These are phyloP conservation scores for Balamuthia mandrillaris DNA, from an alignment of 208 protist genomes.

Conservation along the genomic window DNA sequence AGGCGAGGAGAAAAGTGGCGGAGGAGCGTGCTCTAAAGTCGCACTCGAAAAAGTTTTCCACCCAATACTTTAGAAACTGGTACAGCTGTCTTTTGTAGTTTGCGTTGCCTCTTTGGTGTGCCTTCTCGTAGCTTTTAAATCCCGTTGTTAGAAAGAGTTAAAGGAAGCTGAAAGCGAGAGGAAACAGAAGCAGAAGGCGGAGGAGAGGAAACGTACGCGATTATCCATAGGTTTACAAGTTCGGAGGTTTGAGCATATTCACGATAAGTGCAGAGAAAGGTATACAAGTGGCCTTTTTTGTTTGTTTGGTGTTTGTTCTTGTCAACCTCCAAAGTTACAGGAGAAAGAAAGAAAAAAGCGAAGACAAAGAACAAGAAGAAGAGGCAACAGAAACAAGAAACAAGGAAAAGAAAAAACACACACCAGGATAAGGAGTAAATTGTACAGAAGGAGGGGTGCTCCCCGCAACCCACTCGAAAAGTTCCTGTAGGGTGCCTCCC, in stretches of 20 bases:
- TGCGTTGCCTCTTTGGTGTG: too few relatives aligned
- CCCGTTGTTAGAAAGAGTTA: too few relatives aligned
- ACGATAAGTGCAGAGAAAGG: background rate
- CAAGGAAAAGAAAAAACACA: background rate
- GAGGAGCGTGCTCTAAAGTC: background rate
- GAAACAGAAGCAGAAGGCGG: too few relatives aligned
- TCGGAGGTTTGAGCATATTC: background rate
- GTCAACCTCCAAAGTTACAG: background rate
- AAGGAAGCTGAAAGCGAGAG: too few relatives aligned
- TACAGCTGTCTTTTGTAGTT: too few relatives aligned
- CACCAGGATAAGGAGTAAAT: background rate
- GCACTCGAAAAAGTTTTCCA: background rate
- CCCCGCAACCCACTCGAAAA: background rate
- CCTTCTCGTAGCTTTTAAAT: too few relatives aligned
- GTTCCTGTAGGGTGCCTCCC: background rate
- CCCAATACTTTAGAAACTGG: too few relatives aligned
- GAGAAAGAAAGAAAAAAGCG: background rate
- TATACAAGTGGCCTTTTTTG: background rate
- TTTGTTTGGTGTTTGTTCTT: background rate
- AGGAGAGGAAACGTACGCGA: too few relatives aligned
- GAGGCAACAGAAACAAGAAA: background rate
- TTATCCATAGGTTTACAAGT: background rate
- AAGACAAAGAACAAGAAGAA: background rate
- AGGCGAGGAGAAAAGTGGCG: background rate
- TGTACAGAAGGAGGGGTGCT: background rate